Conservation (phyloP, 768 basidiomycete genomes). For the Leucogyrophana mollusca region DNA sequence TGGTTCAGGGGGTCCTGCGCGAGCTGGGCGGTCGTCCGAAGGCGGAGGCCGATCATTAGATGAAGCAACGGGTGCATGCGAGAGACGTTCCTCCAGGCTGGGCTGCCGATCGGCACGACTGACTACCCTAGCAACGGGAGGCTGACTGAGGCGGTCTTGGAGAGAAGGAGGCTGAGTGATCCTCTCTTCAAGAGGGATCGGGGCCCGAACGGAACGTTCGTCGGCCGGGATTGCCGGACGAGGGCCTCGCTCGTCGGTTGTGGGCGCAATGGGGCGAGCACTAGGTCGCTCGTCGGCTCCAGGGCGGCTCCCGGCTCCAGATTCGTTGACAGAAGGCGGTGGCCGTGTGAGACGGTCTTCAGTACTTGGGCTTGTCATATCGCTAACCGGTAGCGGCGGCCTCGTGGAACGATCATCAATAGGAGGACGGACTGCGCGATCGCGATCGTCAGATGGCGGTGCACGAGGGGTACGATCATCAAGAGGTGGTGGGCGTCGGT, state of each 20-base stretch:
- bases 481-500: constrained; percentile 27
- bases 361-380: constrained; percentile 10
- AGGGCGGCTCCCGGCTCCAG: constrained; percentile 13
- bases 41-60: constrained; percentile 19
- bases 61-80: constrained; percentile 27
- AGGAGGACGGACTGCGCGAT: constrained; percentile 11
- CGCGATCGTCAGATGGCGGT: constrained; percentile 24
- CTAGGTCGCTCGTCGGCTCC: constrained; percentile 9
- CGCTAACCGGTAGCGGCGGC: constrained; percentile 19
- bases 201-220: constrained; percentile 23
- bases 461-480: constrained; percentile 25
- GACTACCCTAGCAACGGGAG: constrained; percentile 12
- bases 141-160: constrained; percentile 39
- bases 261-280: constrained; percentile 7
- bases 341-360: constrained; percentile 21
- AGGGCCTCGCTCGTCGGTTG: constrained; percentile 28
- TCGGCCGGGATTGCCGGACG: constrained; percentile 12
- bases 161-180: constrained; percentile 35
- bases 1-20: constrained; percentile 10
- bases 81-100: constrained; percentile 42
- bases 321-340: constrained; percentile 12
- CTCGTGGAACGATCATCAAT: constrained; percentile 33
- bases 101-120: constrained; percentile 24
- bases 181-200: constrained; percentile 38
- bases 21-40: constrained; percentile 13